Percentiles rank a stretch among this genome's conserved stretches.
Conservation (phyloP, 2,329 filamentous ascomycete genomes). For the Thyridium curvatum region DNA sequence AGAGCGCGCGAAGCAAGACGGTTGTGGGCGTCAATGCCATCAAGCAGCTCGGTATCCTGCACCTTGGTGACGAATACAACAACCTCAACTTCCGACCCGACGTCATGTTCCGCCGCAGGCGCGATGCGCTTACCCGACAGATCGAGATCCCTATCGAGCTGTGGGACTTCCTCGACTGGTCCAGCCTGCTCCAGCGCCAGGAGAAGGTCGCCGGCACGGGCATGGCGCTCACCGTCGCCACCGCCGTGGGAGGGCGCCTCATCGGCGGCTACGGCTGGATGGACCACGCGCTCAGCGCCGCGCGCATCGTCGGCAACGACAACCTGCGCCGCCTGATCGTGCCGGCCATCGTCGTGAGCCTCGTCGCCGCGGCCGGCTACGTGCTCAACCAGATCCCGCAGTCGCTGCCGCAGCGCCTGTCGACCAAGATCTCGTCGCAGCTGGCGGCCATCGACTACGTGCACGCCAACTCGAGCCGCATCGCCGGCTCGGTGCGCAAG, state of each 20-base stretch:
- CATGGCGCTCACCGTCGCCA: constrained; percentile 88
- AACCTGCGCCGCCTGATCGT: constrained; percentile 76
- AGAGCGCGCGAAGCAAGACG: constrained; percentile 73
- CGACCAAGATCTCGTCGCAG: constrained; percentile 75
- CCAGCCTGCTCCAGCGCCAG: constrained; percentile 76
- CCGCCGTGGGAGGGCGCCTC: constrained; percentile 74
- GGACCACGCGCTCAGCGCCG: constrained; percentile 76
- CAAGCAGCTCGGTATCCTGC: constrained; percentile 79
- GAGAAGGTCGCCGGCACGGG: constrained; percentile 93
- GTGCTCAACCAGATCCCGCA: constrained; percentile 81
- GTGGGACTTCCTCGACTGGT: constrained; percentile 88
- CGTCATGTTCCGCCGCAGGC: constrained; percentile 85
- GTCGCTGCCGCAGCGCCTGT: constrained; percentile 80
- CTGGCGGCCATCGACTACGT: constrained; percentile 85
- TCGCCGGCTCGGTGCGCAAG: constrained; percentile 79
- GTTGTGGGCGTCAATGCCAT: constrained; percentile 79
- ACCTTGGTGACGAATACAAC: constrained; percentile 81
- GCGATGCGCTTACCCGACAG: constrained; percentile 75
- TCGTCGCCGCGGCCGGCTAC: constrained; percentile 69
- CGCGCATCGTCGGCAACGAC: constrained; percentile 72
- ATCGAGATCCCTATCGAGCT: constrained; percentile 84
- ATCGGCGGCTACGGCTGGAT: constrained; percentile 84
- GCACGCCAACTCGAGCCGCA: constrained; percentile 78
- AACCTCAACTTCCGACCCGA: constrained; percentile 85
- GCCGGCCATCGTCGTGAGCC: constrained; percentile 70